Conservation (phyloP, 371 early-diverging fungal genomes). For the Polyrhizophydium stewartii region DNA sequence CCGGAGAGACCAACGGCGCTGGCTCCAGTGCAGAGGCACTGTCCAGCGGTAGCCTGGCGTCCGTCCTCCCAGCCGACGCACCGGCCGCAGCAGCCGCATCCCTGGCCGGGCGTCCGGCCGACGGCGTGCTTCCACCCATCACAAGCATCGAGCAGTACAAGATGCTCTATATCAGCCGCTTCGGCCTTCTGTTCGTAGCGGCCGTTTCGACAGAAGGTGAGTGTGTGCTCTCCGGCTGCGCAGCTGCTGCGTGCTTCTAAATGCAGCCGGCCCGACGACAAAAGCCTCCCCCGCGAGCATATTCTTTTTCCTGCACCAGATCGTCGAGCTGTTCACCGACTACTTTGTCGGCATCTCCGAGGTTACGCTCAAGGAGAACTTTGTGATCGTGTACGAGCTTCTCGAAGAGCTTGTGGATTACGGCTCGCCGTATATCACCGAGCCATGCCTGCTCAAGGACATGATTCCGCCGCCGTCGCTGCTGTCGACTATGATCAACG, state of each 20-base stretch:
- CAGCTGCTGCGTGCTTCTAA: too few relatives aligned
- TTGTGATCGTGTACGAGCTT: constrained; percentile 88
- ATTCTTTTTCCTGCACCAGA: constrained; percentile 80
- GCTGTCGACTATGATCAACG: constrained; percentile 76
- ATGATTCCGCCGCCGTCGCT: constrained; percentile 86
- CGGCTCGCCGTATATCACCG: constrained; percentile 83
- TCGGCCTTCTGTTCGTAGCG: constrained; percentile 68
- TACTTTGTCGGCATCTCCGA: constrained; percentile 83
- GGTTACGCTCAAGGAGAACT: constrained; percentile 81
- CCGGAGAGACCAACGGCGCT: too few relatives aligned
- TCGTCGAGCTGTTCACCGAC: constrained; percentile 70
- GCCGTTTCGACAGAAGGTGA: constrained; percentile 73
- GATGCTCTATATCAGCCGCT: constrained; percentile 62
- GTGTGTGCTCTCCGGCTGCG: constrained; percentile 8
- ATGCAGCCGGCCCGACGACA: neutral
- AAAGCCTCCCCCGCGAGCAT: constrained; percentile 80
- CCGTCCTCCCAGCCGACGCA: too few relatives aligned
- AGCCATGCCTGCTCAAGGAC: constrained; percentile 77
- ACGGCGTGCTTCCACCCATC: constrained; percentile 64
- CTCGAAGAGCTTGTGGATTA: constrained; percentile 93
- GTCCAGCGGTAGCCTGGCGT: too few relatives aligned
- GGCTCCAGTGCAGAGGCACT: too few relatives aligned
- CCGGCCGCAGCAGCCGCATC: too few relatives aligned
- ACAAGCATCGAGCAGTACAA: constrained; percentile 62
- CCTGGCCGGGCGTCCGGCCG: neutral